Base-by-base conservation (phyloP, 495 filamentous ascomycete species). In the Staphylotrichum tortipilum region DNA sequence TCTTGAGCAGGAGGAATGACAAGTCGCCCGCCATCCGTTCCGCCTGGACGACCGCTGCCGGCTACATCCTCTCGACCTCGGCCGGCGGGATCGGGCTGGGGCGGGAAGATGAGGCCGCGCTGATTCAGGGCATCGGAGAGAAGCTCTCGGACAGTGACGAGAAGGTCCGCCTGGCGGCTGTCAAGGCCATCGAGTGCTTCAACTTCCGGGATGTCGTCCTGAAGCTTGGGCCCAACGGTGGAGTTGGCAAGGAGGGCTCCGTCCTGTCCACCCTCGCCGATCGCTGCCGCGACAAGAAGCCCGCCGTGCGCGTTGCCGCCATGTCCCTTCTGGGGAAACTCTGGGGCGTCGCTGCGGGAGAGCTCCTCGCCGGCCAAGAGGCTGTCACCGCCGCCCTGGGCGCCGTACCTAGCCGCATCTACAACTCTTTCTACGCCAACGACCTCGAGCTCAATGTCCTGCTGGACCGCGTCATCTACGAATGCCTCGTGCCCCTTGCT, bases 81-180 rank as follows among this genome's bases (percentile, higher is more conserved):
- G 89, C 88, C 17, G 90, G 90, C 30, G 86, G 86, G 12, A 87
- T 87, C 51, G 89, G 89, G 0, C 68, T 96, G 15, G 86, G 82
- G 55, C 78, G 82, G 7, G 78, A 79, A 31, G 88, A 95, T 34
- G 87, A 94, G 64, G 72, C 77, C 40, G 65, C 68, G 18, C 75
- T 97, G 39, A 77, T 95, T 11, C 76, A 78, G 47, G 79, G 80
- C 15, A 70, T 99, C 19, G 80, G 81, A 0, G 80, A 85, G 12
- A 89, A 90, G 74, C 78, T 98, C 2, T 81, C 78, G 3, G 92
- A 98, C 59, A 78, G 76, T 11, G 94, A 99, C 58, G 92, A 99
- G 51, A 88, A 79, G 53, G 92, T 99, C 31, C 79, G 92, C 42
- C 68, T 97, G 37, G 84, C 91, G 14, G 89, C 89, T 14, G 84